Base-by-base conservation (phyloP, 1,284 basidiomycete genomes). In the Boletellus deceptivus region DNA sequence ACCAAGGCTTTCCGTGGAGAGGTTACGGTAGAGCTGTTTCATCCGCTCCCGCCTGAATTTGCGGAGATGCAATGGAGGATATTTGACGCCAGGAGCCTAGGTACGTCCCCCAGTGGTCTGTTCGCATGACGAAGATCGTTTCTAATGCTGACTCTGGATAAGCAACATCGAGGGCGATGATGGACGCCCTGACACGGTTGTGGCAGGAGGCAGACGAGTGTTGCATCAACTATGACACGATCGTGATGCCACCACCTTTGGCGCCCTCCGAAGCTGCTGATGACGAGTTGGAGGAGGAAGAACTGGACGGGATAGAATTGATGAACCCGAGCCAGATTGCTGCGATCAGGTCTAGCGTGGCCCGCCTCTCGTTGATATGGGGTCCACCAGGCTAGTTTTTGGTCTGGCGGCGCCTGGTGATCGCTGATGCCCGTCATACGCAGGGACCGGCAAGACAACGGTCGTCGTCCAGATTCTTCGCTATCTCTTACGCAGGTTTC, bases 391-490 rank as follows among this genome's bases (percentile, higher is more conserved):
- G 82, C 79, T 55, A 43, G 69, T 42, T 55, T 4, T 4, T 7
- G 40, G 3, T 31, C 3, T n/a, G 9, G 9, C 9, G 35, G 34
- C 10, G 4, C 17, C 5, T 6, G 35, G 37, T 3, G 5, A 7
- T 17, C 16, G 27, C 17, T 43, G 36, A 50, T 2, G 3, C 1
- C 6, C 3, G 1, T 22, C 18, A 24, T 8, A 11, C 10, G 1
- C 43, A 84, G 83, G 83, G 0, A 86, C 83, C 0, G 83, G 84
- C 31, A 86, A 86, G 64, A 85, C 83, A 0, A 84, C 82, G 0
- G 83, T 85, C 1, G 80, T 85, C 2, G 75, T 85, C 2, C 74
- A 81, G 51, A 82, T 84, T 38, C 71, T 85, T 13, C 67, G 69
- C 14, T 70, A 70, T 29, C 71, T 82, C 29, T 54, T 85, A 13